Evolutionary conservation across 2,329 filamentous ascomycete species (phyloP).

Genomic region (Cephalotrichum gorgonifer): DNA sequence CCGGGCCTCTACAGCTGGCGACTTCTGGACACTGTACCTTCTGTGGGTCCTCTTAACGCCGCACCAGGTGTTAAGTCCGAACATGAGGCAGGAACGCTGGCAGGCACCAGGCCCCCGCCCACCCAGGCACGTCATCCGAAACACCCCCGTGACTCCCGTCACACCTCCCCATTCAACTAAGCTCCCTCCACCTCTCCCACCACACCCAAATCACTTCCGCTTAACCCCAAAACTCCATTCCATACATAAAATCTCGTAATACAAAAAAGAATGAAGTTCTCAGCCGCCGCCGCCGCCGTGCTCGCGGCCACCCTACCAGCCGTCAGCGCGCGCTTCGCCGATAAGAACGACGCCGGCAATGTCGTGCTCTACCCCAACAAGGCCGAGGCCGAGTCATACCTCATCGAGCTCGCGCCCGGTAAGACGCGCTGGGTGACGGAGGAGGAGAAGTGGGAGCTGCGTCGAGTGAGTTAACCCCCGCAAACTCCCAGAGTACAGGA

Average conservation of each 20-base stretch:
- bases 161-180: too few species aligned
- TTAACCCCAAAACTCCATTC: neutral
- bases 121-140: too few species aligned
- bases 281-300: constrained; percentile 33
- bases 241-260: neutral
- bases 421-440: constrained; percentile 83
- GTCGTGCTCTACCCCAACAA: constrained; percentile 36
- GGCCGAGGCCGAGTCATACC: constrained; percentile 42
- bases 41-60: too few species aligned
- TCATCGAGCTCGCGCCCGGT: constrained; percentile 78
- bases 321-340: constrained; percentile 45
- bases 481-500: neutral
- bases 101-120: too few species aligned
- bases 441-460: constrained; percentile 88
- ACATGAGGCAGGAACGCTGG: too few species aligned
- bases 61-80: too few species aligned
- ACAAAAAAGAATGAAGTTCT: constrained; percentile 37
- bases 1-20: too few species aligned
- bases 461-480: constrained; percentile 58
- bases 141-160: too few species aligned
- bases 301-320: constrained; percentile 45
- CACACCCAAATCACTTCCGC: too few species aligned
- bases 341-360: constrained; percentile 37
- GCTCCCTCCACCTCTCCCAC: too few species aligned
- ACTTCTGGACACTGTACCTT: too few species aligned